Evolutionary conservation across 2,329 filamentous ascomycete genomes (phyloP).

Genomic region (Venturia asperata): DNA sequence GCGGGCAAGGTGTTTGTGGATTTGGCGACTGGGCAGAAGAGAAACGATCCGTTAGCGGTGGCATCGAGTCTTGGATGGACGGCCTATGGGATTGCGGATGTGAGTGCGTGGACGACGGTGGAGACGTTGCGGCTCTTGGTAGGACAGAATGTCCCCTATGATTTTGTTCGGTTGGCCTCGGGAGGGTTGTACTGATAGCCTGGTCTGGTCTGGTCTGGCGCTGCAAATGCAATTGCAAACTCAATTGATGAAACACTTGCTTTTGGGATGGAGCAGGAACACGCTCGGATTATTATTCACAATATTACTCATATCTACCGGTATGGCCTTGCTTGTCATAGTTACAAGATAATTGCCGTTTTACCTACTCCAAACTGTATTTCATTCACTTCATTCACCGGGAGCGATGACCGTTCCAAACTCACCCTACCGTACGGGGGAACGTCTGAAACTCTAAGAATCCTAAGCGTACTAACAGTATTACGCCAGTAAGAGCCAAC

Average conservation of each 20-base stretch:
- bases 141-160: conserved; percentile 81
- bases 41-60: conserved; percentile 57
- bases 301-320: too few relatives aligned
- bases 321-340: background rate
- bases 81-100: conserved; percentile 71
- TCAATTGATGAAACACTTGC: background rate
- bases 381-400: too few relatives aligned
- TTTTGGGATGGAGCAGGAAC: background rate
- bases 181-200: conserved; percentile 35
- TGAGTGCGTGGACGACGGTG: conserved; percentile 76
- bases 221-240: background rate
- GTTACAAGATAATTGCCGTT: background rate
- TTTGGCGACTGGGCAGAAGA: conserved; percentile 60
- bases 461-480: too few relatives aligned
- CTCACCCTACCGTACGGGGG: too few relatives aligned
- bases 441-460: too few relatives aligned
- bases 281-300: background rate
- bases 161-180: conserved; percentile 71
- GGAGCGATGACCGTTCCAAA: too few relatives aligned
- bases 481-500: too few relatives aligned
- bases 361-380: too few relatives aligned
- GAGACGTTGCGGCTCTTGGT: conserved; percentile 72
- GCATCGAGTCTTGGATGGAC: conserved; percentile 71
- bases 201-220: background rate
- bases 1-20: conserved; percentile 65